These are phyloP conservation scores for Pseudognaphalium luteoalbum DNA, from an alignment of 129 eudicot species.

Conservation along the genomic window DNA sequence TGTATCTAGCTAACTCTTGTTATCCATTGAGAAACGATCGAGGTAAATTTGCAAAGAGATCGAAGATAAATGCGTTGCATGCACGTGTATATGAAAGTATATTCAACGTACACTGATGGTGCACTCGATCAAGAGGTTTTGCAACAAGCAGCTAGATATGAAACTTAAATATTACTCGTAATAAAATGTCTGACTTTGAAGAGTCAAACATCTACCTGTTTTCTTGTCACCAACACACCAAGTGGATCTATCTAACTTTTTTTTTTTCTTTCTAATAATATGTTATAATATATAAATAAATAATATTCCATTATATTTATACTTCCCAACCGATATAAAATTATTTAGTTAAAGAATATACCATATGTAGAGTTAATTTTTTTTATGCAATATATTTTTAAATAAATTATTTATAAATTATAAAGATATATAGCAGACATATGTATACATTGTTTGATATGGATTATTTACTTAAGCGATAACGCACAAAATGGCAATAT, in stretches of 20 bases:
- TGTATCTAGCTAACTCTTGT: too few species aligned
- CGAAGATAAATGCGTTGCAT: background rate
- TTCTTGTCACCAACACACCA: conserved; percentile 26
- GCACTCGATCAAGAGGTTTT: background rate
- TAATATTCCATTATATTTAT: too few species aligned
- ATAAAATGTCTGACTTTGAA: conserved; percentile 27
- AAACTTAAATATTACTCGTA: background rate
- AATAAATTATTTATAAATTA: too few species aligned
- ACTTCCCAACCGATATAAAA: too few species aligned
- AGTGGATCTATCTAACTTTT: conserved; percentile 21
- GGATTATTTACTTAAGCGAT: too few species aligned
- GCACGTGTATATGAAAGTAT: background rate
- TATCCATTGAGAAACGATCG: background rate
- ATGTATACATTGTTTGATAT: too few species aligned
- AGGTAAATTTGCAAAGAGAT: background rate
- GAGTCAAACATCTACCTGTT: conserved; percentile 19
- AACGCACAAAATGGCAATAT: too few species aligned
- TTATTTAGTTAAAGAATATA: too few species aligned
- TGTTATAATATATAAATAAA: too few species aligned
- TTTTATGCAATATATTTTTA: too few species aligned
- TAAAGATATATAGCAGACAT: too few species aligned
- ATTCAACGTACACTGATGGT: background rate
- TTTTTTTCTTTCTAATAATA: background rate
- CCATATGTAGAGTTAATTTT: too few species aligned
- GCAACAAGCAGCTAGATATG: conserved; percentile 14